A percentile compares a stretch with the other conserved stretches of the same genome.
Evolutionary conservation across 768 basidiomycete species (phyloP).

Genomic region (Dacryopinax primogenitus): DNA sequence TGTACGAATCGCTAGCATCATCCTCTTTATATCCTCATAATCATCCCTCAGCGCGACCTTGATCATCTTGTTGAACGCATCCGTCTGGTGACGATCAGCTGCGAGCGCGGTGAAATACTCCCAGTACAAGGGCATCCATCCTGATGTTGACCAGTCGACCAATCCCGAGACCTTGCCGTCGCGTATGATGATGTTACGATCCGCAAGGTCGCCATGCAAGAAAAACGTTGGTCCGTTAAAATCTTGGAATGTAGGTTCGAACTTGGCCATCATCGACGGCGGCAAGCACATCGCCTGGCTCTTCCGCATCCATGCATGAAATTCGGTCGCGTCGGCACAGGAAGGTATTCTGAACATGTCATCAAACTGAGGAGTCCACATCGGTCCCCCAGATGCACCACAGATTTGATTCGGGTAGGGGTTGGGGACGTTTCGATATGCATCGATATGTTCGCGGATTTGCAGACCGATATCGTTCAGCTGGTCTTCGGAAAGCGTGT

Average conservation of each 20-base stretch:
- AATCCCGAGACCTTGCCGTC: slow-evolving; percentile 20
- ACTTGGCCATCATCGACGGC: not conserved
- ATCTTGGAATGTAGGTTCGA: not conserved
- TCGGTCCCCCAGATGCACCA: not conserved
- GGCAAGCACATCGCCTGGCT: not conserved
- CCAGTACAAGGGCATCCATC: slow-evolving; percentile 22
- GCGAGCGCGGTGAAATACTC: slow-evolving; percentile 10
- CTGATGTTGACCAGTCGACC: slow-evolving; percentile 23
- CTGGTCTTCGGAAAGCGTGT: not conserved
- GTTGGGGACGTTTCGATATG: not conserved
- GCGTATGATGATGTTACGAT: slow-evolving; percentile 20
- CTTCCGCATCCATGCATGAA: not conserved
- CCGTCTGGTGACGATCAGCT: not conserved
- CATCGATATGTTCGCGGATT: not conserved
- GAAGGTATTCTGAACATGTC: not conserved
- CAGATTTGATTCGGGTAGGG: not conserved
- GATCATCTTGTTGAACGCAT: not conserved
- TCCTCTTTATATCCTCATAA: not conserved
- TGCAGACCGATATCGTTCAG: not conserved
- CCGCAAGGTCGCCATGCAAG: slow-evolving; percentile 19
- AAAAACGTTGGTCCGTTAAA: slow-evolving; percentile 10
- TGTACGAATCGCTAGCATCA: too few relatives aligned
- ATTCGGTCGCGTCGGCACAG: too few relatives aligned
- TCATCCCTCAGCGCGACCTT: not conserved
- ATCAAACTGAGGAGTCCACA: not conserved